Evolutionary conservation across 805 yeast genomes (phyloP).

Genomic region (Candida stauntonica): DNA sequence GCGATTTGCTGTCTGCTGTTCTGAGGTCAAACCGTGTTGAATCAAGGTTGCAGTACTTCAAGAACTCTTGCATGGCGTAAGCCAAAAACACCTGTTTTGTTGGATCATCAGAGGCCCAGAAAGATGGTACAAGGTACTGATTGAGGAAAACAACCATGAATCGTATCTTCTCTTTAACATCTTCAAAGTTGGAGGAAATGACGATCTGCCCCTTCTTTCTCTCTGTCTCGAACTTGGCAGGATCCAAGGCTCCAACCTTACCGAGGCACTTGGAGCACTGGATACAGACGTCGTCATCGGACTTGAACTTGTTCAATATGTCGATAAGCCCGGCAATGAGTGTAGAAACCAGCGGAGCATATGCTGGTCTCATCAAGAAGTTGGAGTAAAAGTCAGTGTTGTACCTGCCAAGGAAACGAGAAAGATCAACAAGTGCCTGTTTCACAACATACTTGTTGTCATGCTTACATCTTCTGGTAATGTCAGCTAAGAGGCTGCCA

Average conservation of each 20-base stretch:
- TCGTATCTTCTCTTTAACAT: constrained; percentile 53
- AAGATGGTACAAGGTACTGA: constrained; percentile 70
- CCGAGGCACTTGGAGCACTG: constrained; percentile 70
- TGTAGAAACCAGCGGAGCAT: constrained; percentile 35
- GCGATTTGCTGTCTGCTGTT: constrained; percentile 21
- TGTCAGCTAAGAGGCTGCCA: constrained; percentile 41
- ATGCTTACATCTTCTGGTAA: constrained; percentile 51
- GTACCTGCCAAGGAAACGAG: constrained; percentile 46
- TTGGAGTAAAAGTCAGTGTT: constrained; percentile 45
- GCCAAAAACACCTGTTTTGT: constrained; percentile 79
- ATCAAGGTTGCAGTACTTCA: constrained; percentile 56
- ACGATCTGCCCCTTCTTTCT: constrained; percentile 40
- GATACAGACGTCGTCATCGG: constrained; percentile 45
- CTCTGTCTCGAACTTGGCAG: constrained; percentile 46
- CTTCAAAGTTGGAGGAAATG: constrained; percentile 58
- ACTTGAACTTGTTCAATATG: constrained; percentile 52
- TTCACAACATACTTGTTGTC: constrained; percentile 68
- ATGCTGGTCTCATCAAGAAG: constrained; percentile 34
- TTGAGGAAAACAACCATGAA: constrained; percentile 66
- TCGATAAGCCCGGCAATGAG: constrained; percentile 51
- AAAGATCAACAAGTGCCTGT: constrained; percentile 65
- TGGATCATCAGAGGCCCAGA: constrained; percentile 89
- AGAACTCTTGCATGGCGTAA: constrained; percentile 80
- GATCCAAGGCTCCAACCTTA: constrained; percentile 71
- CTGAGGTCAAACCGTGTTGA: constrained; percentile 30